Conservation (phyloP, 176 grass and related monocot genomes). For the Sorghum bicolor region DNA sequence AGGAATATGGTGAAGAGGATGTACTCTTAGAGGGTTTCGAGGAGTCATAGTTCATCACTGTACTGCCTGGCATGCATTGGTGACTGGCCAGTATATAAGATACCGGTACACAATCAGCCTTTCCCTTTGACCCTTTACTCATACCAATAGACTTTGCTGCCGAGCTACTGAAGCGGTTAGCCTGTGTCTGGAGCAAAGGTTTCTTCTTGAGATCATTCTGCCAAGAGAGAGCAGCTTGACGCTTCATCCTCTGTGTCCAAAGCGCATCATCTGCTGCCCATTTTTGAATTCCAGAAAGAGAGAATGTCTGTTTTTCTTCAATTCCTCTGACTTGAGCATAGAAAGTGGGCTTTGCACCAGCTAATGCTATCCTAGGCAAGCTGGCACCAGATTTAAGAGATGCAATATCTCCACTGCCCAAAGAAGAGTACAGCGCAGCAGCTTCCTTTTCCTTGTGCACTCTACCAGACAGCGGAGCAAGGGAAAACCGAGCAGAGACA, state of each 20-base stretch:
- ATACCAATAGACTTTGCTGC: neutral
- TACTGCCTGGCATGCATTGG: neutral
- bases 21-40: neutral
- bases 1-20: neutral
- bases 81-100: constrained; percentile 13
- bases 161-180: neutral
- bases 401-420: neutral
- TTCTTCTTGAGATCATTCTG: constrained; percentile 21
- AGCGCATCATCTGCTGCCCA: neutral
- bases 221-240: constrained; percentile 8
- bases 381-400: neutral
- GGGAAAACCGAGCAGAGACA: neutral
- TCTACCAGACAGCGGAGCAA: neutral
- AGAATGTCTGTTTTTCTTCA: neutral
- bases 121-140: neutral
- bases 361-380: neutral
- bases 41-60: constrained; percentile 14
- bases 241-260: constrained; percentile 9
- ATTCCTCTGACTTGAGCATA: neutral
- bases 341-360: neutral
- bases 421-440: neutral
- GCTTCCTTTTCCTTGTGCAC: neutral
- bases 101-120: neutral
- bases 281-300: neutral
- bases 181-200: neutral